A percentile compares a stretch with the other conserved stretches of the same genome.
phyloP scores from a whole-genome alignment of 2,329 filamentous ascomycete species.

The Pyrenophora tritici-repentis region DNA sequence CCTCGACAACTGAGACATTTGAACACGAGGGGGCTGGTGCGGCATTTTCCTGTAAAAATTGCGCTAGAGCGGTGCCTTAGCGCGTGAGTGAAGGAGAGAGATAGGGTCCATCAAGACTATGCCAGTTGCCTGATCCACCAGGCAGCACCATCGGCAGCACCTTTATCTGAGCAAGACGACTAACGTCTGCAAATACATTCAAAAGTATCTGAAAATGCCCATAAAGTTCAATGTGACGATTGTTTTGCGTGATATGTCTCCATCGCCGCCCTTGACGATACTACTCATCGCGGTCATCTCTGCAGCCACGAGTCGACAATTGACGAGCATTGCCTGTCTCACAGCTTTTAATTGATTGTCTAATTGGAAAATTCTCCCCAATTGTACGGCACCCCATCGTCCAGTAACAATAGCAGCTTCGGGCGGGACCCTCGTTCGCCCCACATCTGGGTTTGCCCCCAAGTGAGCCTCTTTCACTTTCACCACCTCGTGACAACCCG shows the following conservation, averaged over 20 bases:
- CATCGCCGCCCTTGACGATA: background rate
- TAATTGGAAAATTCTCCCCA: background rate
- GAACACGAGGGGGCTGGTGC: slow-evolving; percentile 5
- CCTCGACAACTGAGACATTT: slow-evolving; percentile 15
- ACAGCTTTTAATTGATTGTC: background rate
- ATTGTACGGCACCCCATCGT: background rate
- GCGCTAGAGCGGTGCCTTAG: background rate
- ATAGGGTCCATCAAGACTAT: too few relatives aligned
- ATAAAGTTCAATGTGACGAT: too few relatives aligned
- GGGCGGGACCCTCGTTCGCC: slow-evolving; percentile 8
- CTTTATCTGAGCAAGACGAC: background rate
- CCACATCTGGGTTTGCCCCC: slow-evolving; percentile 3
- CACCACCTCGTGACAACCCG: slow-evolving; percentile 8
- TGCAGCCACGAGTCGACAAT: background rate
- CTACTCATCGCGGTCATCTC: background rate
- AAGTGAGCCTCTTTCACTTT: slow-evolving; percentile 15
- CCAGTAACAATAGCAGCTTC: slow-evolving; percentile 16
- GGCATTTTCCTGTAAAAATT: slow-evolving; percentile 2
- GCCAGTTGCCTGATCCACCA: too few relatives aligned
- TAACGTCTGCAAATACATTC: background rate
- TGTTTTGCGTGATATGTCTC: background rate
- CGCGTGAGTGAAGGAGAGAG: background rate
- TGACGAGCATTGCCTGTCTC: background rate
- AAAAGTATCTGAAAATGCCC: too few relatives aligned
- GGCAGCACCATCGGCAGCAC: background rate